Evolutionary conservation across 345 rosid species (phyloP).

Genomic region (Arabidopsis thaliana): TAIR10.1 NC_003071.7:9319001-9319500

Average conservation of each 20-base stretch:
- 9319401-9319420: constrained; percentile 68
- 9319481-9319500: constrained; percentile 64
- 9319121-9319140: constrained; percentile 91
- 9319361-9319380: constrained; percentile 67
- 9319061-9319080: constrained; percentile 89
- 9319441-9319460: constrained; percentile 72
- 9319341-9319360: constrained; percentile 39
- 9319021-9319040: constrained; percentile 90
- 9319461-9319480: constrained; percentile 59
- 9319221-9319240: constrained; percentile 76
- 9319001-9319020: constrained; percentile 84
- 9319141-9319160: constrained; percentile 80
- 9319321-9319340: constrained; percentile 61
- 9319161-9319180: constrained; percentile 83
- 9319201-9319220: constrained; percentile 90
- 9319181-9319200: constrained; percentile 81
- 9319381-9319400: constrained; percentile 56
- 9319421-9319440: constrained; percentile 48
- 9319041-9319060: constrained; percentile 87
- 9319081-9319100: constrained; percentile 97
- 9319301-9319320: constrained; percentile 76
- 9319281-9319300: constrained; percentile 83
- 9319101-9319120: constrained; percentile 84
- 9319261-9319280: constrained; percentile 85
- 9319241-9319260: constrained; percentile 83